Evolutionary conservation across 495 filamentous ascomycete species (phyloP).

Genomic region (Penicillium maclennaniae): DNA sequence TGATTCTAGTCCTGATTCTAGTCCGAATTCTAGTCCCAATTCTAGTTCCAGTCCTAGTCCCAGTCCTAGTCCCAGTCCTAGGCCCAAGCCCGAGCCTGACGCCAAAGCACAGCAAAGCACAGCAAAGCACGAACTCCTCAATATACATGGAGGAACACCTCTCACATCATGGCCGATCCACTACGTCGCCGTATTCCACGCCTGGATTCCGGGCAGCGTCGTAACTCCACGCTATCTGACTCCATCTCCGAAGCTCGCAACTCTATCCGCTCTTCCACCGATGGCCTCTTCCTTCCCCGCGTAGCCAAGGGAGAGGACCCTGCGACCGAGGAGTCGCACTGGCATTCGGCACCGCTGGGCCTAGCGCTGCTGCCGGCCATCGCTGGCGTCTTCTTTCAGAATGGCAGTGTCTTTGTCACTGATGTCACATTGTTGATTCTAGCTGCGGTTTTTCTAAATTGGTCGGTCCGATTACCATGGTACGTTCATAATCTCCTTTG

Average conservation of each 20-base stretch:
- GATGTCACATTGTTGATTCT: constrained; percentile 77
- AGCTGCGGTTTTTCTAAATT: constrained; percentile 84
- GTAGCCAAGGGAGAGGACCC: constrained; percentile 23
- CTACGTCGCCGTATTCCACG: constrained; percentile 29
- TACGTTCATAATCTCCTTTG: constrained; percentile 27
- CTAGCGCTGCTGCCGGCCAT: constrained; percentile 82
- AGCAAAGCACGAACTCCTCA: not conserved
- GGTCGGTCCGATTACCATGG: constrained; percentile 91
- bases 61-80: not conserved
- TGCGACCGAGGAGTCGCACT: constrained; percentile 54
- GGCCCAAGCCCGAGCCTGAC: not conserved
- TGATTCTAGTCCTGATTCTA: too few species aligned
- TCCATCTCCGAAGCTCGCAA: constrained; percentile 62
- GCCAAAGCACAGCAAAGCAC: too few species aligned
- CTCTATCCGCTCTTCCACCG: constrained; percentile 65
- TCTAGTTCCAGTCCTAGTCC: too few species aligned
- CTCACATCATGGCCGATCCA: constrained; percentile 18
- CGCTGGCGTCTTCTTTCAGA: constrained; percentile 77
- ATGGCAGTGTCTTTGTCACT: constrained; percentile 77
- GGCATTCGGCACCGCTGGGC: constrained; percentile 73
- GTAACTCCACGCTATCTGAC: constrained; percentile 74
- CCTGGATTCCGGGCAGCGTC: constrained; percentile 41
- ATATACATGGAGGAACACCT: not conserved
- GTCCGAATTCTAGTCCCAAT: too few species aligned
- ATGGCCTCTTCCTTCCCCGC: constrained; percentile 68